phyloP scores from a whole-genome alignment of 306 rosid genomes.

The Morella rubra region DNA sequence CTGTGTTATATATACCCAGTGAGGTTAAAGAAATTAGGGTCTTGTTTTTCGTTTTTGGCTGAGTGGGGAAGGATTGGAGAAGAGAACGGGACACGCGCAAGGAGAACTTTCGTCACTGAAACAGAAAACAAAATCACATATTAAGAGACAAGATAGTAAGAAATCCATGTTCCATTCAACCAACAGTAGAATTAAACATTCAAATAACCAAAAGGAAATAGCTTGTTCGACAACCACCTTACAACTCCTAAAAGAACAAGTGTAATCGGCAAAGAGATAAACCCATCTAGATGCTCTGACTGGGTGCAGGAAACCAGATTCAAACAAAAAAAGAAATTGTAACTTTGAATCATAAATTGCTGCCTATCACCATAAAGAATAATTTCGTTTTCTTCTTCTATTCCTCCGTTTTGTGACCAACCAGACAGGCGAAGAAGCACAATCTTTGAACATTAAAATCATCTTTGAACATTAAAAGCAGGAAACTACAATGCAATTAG shows the following conservation, averaged over 20 bases:
- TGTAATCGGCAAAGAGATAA: not conserved
- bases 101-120: constrained; percentile 69
- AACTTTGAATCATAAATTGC: not conserved
- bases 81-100: constrained; percentile 99
- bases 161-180: not conserved
- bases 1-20: not conserved
- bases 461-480: constrained; percentile 8
- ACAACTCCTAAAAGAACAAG: not conserved
- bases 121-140: not conserved
- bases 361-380: not conserved
- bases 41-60: constrained; percentile 9
- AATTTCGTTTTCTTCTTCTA: not conserved
- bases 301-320: not conserved
- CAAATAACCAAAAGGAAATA: not conserved
- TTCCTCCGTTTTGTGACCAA: constrained; percentile 21
- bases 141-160: constrained; percentile 16
- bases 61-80: constrained; percentile 77
- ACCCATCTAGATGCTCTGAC: not conserved
- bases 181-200: not conserved
- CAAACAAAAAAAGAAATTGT: not conserved
- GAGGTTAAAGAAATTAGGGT: constrained; percentile 12
- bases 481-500: constrained; percentile 1
- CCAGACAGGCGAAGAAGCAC: constrained; percentile 15
- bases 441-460: no score
- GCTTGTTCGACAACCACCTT: not conserved